A percentile compares a stretch with the other conserved stretches of the same genome.
phyloP scores from a whole-genome alignment of 495 filamentous ascomycete species.

The Penicillium psychrofluorescens region DNA sequence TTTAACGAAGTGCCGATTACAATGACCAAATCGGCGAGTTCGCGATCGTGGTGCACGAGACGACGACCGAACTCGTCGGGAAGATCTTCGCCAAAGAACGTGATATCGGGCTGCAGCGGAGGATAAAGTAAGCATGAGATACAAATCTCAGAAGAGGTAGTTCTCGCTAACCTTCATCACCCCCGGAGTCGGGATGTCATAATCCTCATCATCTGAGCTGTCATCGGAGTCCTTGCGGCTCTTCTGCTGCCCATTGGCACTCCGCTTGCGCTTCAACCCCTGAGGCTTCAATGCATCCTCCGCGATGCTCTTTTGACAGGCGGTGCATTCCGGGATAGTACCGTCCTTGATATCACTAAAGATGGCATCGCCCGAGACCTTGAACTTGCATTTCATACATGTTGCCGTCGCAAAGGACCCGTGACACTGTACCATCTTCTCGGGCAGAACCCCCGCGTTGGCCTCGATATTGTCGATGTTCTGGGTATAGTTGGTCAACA shows the following conservation, averaged over 20 bases:
- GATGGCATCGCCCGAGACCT: slow-evolving; percentile 69
- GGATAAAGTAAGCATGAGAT: not conserved
- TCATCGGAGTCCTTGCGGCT: slow-evolving; percentile 48
- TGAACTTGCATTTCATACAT: slow-evolving; percentile 73
- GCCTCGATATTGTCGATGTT: slow-evolving; percentile 98
- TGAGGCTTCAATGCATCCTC: slow-evolving; percentile 34
- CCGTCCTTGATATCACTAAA: slow-evolving; percentile 73
- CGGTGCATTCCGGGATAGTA: slow-evolving; percentile 50
- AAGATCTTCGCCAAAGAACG: slow-evolving; percentile 75
- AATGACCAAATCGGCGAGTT: slow-evolving; percentile 81
- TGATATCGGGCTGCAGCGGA: slow-evolving; percentile 69
- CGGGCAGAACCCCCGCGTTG: slow-evolving; percentile 70
- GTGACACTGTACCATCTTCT: slow-evolving; percentile 93
- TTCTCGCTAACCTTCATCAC: slow-evolving; percentile 71
- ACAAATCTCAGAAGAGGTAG: not conserved
- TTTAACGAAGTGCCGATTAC: slow-evolving; percentile 97
- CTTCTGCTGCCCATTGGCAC: slow-evolving; percentile 49
- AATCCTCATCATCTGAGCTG: slow-evolving; percentile 65
- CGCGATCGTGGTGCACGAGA: slow-evolving; percentile 68
- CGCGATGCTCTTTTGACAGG: slow-evolving; percentile 30
- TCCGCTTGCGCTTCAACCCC: slow-evolving; percentile 70
- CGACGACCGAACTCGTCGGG: slow-evolving; percentile 79
- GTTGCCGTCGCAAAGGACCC: slow-evolving; percentile 90
- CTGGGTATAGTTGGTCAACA: slow-evolving; percentile 95
- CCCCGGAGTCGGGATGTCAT: slow-evolving; percentile 63